A percentile compares a stretch with the other conserved stretches of the same genome.
Conservation (phyloP, 257 asterid species). For the Jaltomata sinuosa region DNA sequence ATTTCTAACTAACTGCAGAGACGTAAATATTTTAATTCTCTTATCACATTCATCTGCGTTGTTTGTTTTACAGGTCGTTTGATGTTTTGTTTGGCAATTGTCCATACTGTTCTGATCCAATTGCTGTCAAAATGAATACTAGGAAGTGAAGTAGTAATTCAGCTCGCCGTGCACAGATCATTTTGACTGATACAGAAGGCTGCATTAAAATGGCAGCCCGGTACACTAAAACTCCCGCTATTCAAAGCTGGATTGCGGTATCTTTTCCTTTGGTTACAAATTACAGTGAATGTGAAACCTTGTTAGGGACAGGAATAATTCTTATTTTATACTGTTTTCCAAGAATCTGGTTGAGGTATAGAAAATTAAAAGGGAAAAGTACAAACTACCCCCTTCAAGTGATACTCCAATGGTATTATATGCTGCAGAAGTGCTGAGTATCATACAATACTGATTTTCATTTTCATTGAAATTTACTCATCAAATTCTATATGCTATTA, state of each 20-base stretch:
- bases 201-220: no score
- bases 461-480: no score
- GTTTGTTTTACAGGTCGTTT: constrained; percentile 36
- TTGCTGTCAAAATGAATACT: constrained; percentile 47
- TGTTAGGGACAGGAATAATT: not conserved
- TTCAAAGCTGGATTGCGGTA: not conserved
- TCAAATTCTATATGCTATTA: no score
- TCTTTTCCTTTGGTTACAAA: not conserved
- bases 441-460: no score
- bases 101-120: constrained; percentile 68
- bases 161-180: not conserved
- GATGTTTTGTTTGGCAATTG: constrained; percentile 61
- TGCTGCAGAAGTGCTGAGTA: no score
- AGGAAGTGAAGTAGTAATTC: constrained; percentile 11
- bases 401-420: no score
- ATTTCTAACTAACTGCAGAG: not conserved
- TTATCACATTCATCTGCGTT: not conserved
- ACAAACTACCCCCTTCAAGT: no score
- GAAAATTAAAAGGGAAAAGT: not conserved
- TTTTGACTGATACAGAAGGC: not conserved
- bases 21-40: not conserved
- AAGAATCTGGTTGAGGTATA: not conserved
- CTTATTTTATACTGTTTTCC: no score
- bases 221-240: no score
- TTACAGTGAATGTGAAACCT: not conserved